These are phyloP conservation scores for Fusarium udum DNA, from an alignment of 2,329 filamentous ascomycete genomes.

Conservation along the genomic window DNA sequence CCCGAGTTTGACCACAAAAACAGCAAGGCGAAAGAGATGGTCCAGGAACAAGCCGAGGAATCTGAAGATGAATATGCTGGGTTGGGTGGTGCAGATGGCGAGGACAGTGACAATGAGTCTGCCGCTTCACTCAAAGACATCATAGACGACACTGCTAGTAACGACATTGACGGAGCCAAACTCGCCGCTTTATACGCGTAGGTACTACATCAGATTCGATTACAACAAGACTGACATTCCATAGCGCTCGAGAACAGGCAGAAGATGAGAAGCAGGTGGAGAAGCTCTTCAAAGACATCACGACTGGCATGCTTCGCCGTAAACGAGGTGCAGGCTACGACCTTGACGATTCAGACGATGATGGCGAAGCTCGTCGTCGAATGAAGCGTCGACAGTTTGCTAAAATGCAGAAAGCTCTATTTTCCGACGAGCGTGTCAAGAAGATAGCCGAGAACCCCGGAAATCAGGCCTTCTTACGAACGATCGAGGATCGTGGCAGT, in stretches of 20 bases:
- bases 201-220: slow-evolving; percentile 53
- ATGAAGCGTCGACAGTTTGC: slow-evolving; percentile 89
- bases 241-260: slow-evolving; percentile 79
- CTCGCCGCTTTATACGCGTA: slow-evolving; percentile 90
- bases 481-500: slow-evolving; percentile 82
- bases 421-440: slow-evolving; percentile 88
- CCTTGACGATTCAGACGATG: slow-evolving; percentile 91
- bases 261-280: slow-evolving; percentile 88
- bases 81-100: slow-evolving; percentile 87
- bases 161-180: slow-evolving; percentile 81
- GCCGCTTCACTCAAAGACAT: slow-evolving; percentile 82
- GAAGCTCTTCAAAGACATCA: slow-evolving; percentile 92
- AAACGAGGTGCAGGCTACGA: slow-evolving; percentile 85
- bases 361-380: slow-evolving; percentile 77
- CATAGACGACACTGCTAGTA: slow-evolving; percentile 84
- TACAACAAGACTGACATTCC: slow-evolving; percentile 18
- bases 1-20: slow-evolving; percentile 82
- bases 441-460: slow-evolving; percentile 91
- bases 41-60: slow-evolving; percentile 94
- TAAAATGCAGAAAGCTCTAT: slow-evolving; percentile 88
- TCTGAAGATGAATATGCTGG: slow-evolving; percentile 99
- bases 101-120: slow-evolving; percentile 79
- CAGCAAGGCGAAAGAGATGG: slow-evolving; percentile 85
- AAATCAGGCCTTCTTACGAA: slow-evolving; percentile 87
- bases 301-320: slow-evolving; percentile 84